phyloP scores from a whole-genome alignment of 805 yeast species.

The Cyberlindnera meyerae region DNA sequence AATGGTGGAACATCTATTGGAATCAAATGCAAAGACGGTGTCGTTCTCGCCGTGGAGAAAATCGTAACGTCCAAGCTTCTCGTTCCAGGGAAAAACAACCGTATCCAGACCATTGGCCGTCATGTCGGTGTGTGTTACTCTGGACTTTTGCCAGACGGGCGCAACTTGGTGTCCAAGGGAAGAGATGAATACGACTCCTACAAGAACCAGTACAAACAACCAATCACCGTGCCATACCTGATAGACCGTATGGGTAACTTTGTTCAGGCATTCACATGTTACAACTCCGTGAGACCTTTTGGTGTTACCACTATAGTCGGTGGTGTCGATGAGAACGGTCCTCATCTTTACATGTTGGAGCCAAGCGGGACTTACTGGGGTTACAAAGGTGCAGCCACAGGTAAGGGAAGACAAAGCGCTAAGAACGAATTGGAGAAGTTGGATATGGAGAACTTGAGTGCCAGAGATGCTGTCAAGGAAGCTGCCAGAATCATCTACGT shows the following conservation, averaged over 20 bases:
- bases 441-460: constrained; percentile 59
- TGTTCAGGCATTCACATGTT: constrained; percentile 92
- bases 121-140: constrained; percentile 95
- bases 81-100: constrained; percentile 82
- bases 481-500: constrained; percentile 90
- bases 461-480: constrained; percentile 80
- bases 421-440: constrained; percentile 93
- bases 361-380: constrained; percentile 99
- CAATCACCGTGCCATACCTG: constrained; percentile 75
- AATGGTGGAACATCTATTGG: constrained; percentile 96
- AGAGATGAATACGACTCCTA: constrained; percentile 85
- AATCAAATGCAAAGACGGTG: constrained; percentile 85
- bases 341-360: constrained; percentile 93
- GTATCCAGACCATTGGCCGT: constrained; percentile 89
- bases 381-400: constrained; percentile 93
- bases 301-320: constrained; percentile 92
- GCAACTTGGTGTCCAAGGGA: constrained; percentile 86
- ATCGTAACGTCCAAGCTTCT: constrained; percentile 79
- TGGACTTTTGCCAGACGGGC: constrained; percentile 94
- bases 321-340: constrained; percentile 85
- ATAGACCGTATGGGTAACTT: constrained; percentile 85
- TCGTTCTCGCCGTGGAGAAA: constrained; percentile 97
- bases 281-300: constrained; percentile 96
- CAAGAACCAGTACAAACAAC: constrained; percentile 68
- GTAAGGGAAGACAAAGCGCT: constrained; percentile 98